Evolutionary conservation across 768 basidiomycete genomes (phyloP), one percentile per base, ranked within the genome.

Genomic region (Postia placenta): DNA sequence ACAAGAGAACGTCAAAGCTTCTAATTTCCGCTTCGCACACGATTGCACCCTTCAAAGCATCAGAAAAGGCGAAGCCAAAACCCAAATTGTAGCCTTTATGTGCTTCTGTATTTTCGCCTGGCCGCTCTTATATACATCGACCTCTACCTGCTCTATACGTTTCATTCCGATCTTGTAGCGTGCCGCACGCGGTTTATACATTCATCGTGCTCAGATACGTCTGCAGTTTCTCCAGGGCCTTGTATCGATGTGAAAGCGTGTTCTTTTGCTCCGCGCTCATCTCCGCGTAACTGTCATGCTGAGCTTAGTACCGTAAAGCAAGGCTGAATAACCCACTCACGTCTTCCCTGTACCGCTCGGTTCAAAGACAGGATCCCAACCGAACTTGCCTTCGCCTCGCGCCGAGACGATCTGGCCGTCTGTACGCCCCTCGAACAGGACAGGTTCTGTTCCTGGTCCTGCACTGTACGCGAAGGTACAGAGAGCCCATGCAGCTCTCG

Each of bases 401-500:
- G 94, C 76, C 22, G 82, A 81, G 2, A 99, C 95, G 53, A 98
- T 93, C n/a, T 66, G 75, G 2, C 95, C 95, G 22, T 91, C 81
- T 1, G 93, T 96, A 11, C 79, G 74, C 0, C 95, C 95, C 60
- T 96, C 94, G 49, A 89, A 89, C 7, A 89, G 65, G 42, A 93
- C 70, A 0, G 92, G 90, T 50, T 91, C 84, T 2, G 77, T 66
- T 4, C 78, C 80, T 69, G 93, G 92, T 0, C 92, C 92, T 0
- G 84, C 72, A 33, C 86, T 87, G 64, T 96, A 98, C 5, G 94
- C 95, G 58, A 98, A 98, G 1, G 96, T 98, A 68, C 95, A 98
- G 5, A 97, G 72, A 0, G 95, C 94, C 59, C 85, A 87, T 0
- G 96, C 96, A 11, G 75, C 79, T 49, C 78, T 87, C 0, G 81